Evolutionary conservation across 352 stramenopile species (phyloP).

Genomic region (Pythium scleroteichum): DNA sequence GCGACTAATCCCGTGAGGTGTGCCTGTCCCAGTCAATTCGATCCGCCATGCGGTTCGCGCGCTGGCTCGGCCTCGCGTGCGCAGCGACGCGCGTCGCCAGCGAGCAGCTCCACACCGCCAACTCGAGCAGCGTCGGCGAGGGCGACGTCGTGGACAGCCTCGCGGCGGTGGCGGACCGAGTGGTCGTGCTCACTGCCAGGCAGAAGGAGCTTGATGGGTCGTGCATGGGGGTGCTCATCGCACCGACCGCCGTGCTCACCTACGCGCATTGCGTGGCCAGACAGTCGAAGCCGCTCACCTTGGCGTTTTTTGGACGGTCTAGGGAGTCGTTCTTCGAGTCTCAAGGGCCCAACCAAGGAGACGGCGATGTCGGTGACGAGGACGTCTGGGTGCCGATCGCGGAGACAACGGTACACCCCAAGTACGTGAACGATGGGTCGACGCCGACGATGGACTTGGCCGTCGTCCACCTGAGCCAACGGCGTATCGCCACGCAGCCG

Average conservation of each 20-base stretch:
- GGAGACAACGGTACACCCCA: conserved; percentile 25
- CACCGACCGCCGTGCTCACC: conserved; percentile 33
- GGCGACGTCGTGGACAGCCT: not conserved
- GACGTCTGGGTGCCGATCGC: conserved; percentile 25
- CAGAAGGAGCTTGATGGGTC: conserved; percentile 9
- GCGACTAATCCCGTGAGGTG: too few relatives aligned
- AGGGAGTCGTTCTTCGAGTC: conserved; percentile 9
- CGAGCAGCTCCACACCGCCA: not conserved
- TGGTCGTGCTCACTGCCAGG: conserved; percentile 30
- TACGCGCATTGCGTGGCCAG: conserved; percentile 30
- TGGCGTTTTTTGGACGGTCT: conserved; percentile 34
- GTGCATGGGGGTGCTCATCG: conserved; percentile 41
- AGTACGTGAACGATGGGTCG: conserved; percentile 13
- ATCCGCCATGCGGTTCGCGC: not conserved
- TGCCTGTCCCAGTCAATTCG: not conserved
- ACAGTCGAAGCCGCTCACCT: conserved; percentile 12
- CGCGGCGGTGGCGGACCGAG: conserved; percentile 19
- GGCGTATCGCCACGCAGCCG: conserved; percentile 17
- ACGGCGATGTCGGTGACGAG: conserved; percentile 27
- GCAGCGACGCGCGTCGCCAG: not conserved
- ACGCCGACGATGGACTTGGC: conserved; percentile 25
- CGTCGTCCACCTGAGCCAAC: conserved; percentile 22
- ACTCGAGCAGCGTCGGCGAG: not conserved
- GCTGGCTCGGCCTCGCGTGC: not conserved
- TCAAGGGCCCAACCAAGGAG: not conserved